phyloP scores from a whole-genome alignment of 805 yeast genomes.

The Starmerella powellii region DNA sequence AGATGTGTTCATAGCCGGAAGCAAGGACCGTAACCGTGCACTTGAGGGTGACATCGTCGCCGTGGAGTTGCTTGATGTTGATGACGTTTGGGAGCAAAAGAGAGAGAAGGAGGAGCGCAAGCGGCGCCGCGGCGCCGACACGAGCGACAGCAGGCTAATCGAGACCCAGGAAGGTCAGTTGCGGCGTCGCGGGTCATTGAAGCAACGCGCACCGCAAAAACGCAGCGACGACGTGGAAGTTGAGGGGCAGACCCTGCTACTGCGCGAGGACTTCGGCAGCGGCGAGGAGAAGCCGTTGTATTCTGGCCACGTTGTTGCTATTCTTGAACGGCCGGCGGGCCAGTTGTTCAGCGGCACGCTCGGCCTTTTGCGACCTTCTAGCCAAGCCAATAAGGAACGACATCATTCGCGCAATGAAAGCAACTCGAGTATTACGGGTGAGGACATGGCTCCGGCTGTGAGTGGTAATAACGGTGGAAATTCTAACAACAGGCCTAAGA shows the following conservation, averaged over 20 bases:
- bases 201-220: slow-evolving; percentile 93
- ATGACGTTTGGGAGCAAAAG: slow-evolving; percentile 95
- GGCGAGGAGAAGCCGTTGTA: slow-evolving; percentile 88
- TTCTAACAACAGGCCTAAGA: slow-evolving; percentile 48
- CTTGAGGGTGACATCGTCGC: slow-evolving; percentile 95
- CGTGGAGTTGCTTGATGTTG: slow-evolving; percentile 83
- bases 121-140: slow-evolving; percentile 53
- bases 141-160: slow-evolving; percentile 6
- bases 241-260: slow-evolving; percentile 84
- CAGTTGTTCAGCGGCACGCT: slow-evolving; percentile 90
- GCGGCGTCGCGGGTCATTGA: slow-evolving; percentile 77
- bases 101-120: slow-evolving; percentile 96
- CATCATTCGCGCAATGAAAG: slow-evolving; percentile 27
- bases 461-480: background rate
- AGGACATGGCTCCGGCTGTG: slow-evolving; percentile 5
- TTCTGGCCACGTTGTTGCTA: slow-evolving; percentile 98
- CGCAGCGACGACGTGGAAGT: slow-evolving; percentile 97
- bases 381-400: slow-evolving; percentile 74
- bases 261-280: slow-evolving; percentile 65
- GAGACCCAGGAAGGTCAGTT: slow-evolving; percentile 27
- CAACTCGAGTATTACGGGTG: background rate
- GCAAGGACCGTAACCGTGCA: slow-evolving; percentile 95
- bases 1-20: slow-evolving; percentile 94
- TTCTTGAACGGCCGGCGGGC: slow-evolving; percentile 93
- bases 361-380: slow-evolving; percentile 89